These are phyloP conservation scores for Onygenales sp. DNA, from an alignment of 2,329 filamentous ascomycete genomes.

Conservation along the genomic window DNA sequence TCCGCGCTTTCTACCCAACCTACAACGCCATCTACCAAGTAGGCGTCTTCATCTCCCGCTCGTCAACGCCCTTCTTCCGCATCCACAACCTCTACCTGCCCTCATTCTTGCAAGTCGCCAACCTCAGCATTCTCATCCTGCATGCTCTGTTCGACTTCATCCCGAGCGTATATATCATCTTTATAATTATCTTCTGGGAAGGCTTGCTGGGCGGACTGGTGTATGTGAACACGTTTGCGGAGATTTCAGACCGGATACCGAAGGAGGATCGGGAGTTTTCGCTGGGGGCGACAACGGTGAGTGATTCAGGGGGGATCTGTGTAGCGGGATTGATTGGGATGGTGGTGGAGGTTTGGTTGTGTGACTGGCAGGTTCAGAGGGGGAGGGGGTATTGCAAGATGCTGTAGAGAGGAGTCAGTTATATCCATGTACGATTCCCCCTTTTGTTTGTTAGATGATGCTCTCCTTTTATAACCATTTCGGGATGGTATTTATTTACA, in stretches of 20 bases:
- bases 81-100: slow-evolving; percentile 74
- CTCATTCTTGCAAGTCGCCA: slow-evolving; percentile 69
- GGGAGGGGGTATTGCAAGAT: slow-evolving; percentile 65
- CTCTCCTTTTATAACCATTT: not conserved
- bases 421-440: not conserved
- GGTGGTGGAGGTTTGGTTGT: slow-evolving; percentile 69
- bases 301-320: slow-evolving; percentile 84
- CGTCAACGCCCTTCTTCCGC: slow-evolving; percentile 77
- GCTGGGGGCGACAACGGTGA: slow-evolving; percentile 79
- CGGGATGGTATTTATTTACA: not conserved
- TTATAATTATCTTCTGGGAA: slow-evolving; percentile 84
- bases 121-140: slow-evolving; percentile 61
- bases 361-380: slow-evolving; percentile 71
- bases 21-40: slow-evolving; percentile 93
- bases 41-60: slow-evolving; percentile 89
- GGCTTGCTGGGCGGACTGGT: slow-evolving; percentile 82
- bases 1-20: slow-evolving; percentile 83
- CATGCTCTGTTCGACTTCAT: slow-evolving; percentile 76
- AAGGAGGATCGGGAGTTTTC: slow-evolving; percentile 80
- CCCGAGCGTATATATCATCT: slow-evolving; percentile 78
- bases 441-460: not conserved
- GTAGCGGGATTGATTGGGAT: slow-evolving; percentile 79
- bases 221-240: slow-evolving; percentile 92
- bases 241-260: slow-evolving; percentile 77
- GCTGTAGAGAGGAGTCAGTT: slow-evolving; percentile 17